Conservation (phyloP, 1,139 yeast species). For the Zygosaccharomyces pseudobailii region DNA sequence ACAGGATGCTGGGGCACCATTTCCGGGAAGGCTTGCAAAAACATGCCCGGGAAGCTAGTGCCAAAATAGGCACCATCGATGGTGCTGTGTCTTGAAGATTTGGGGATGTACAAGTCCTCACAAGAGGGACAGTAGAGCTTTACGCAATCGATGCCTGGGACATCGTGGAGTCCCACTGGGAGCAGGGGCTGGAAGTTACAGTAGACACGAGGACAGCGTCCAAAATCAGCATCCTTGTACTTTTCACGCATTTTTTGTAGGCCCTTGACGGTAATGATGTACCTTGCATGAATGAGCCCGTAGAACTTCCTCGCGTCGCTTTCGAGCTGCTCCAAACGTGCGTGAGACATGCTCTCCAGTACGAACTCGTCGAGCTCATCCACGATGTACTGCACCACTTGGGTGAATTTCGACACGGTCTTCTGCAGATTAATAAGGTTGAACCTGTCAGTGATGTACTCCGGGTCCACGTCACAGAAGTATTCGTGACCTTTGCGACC, state of each 20-base stretch:
- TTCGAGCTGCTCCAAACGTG: constrained; percentile 55
- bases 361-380: constrained; percentile 70
- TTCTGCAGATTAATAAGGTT: constrained; percentile 88
- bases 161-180: constrained; percentile 91
- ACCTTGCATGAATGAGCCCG: constrained; percentile 75
- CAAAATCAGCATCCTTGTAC: constrained; percentile 88
- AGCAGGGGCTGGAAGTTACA: constrained; percentile 84
- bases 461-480: constrained; percentile 91
- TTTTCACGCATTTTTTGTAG: constrained; percentile 89
- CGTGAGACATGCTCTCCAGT: constrained; percentile 47
- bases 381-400: constrained; percentile 48
- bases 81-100: constrained; percentile 75
- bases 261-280: constrained; percentile 83
- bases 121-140: constrained; percentile 93
- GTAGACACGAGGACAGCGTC: constrained; percentile 89
- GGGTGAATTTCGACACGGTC: constrained; percentile 74
- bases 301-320: constrained; percentile 77
- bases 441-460: constrained; percentile 87
- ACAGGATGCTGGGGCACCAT: constrained; percentile 75
- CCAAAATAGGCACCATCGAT: constrained; percentile 98
- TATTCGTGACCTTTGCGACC: constrained; percentile 92
- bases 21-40: constrained; percentile 86
- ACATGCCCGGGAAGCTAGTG: constrained; percentile 95
- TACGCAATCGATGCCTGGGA: constrained; percentile 76
- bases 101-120: constrained; percentile 92